Percentiles rank a stretch among this genome's conserved stretches.
These are phyloP conservation scores for Pseudogymnoascus verrucosus DNA, from an alignment of 2,329 filamentous ascomycete species.

Conservation along the genomic window DNA sequence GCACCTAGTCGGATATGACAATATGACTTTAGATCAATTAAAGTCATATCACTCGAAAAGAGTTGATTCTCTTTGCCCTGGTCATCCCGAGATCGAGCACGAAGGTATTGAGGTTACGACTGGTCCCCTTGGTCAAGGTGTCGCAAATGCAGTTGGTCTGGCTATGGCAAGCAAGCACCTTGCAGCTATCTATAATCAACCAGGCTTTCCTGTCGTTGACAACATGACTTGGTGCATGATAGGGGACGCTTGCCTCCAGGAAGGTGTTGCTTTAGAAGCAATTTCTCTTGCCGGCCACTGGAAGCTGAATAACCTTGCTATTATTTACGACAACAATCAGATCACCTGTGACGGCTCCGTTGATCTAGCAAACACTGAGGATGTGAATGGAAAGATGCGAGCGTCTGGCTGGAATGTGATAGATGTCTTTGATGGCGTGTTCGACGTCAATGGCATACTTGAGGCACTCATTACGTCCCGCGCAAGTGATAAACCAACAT, in stretches of 20 bases:
- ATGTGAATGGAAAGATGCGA: slow-evolving; percentile 42
- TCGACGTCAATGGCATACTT: slow-evolving; percentile 9
- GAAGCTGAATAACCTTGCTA: slow-evolving; percentile 38
- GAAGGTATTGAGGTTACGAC: slow-evolving; percentile 30
- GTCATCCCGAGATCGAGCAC: slow-evolving; percentile 42
- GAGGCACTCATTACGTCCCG: no score
- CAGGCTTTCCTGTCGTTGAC: slow-evolving; percentile 34
- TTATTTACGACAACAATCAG: slow-evolving; percentile 45
- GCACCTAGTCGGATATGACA: no score
- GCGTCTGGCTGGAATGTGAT: slow-evolving; percentile 42
- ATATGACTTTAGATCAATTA: no score
- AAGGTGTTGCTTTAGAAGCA: slow-evolving; percentile 42
- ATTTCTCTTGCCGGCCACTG: slow-evolving; percentile 41
- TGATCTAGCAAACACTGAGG: slow-evolving; percentile 39
- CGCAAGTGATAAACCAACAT: slow-evolving; percentile 37
- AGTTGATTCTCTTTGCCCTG: slow-evolving; percentile 34
- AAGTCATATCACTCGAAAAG: no score
- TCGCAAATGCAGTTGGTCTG: slow-evolving; percentile 18
- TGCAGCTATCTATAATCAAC: slow-evolving; percentile 38
- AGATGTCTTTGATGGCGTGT: slow-evolving; percentile 37
- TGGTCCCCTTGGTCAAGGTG: neutral
- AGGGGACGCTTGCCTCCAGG: slow-evolving; percentile 43
- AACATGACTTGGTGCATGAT: slow-evolving; percentile 42
- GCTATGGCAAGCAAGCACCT: slow-evolving; percentile 43
- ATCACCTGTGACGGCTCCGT: slow-evolving; percentile 42